Evolutionary conservation across 352 stramenopile genomes (phyloP).

Genomic region (Pythium dissotocum): DNA sequence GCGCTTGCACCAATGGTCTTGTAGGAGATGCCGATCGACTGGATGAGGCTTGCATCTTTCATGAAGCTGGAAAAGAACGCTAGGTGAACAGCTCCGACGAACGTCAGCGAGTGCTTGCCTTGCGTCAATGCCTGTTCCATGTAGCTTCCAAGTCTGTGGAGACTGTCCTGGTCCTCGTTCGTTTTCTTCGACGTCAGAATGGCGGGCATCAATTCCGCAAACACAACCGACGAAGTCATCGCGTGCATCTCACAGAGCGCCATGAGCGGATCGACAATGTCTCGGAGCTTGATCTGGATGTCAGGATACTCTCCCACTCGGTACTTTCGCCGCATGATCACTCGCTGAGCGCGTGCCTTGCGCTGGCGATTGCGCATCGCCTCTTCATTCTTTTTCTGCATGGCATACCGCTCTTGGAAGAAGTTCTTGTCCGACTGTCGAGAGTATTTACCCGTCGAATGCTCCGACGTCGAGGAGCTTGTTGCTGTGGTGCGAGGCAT

Average conservation of each 20-base stretch:
- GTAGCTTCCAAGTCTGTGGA: slow-evolving; percentile 5
- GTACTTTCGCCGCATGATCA: slow-evolving; percentile 72
- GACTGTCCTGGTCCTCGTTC: not conserved
- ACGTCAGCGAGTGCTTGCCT: slow-evolving; percentile 22
- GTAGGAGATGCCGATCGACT: slow-evolving; percentile 39
- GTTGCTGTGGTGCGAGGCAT: slow-evolving; percentile 23
- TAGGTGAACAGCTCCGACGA: slow-evolving; percentile 33
- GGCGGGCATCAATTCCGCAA: slow-evolving; percentile 32
- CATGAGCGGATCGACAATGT: slow-evolving; percentile 72
- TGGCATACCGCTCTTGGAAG: slow-evolving; percentile 65
- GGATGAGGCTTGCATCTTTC: slow-evolving; percentile 32
- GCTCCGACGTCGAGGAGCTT: not conserved
- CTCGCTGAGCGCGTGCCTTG: slow-evolving; percentile 48
- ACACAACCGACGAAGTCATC: slow-evolving; percentile 36
- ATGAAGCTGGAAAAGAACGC: slow-evolving; percentile 51
- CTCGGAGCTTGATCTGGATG: slow-evolving; percentile 72
- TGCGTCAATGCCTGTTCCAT: slow-evolving; percentile 21
- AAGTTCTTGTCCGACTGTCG: slow-evolving; percentile 38
- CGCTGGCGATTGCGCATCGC: slow-evolving; percentile 49
- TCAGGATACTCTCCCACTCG: slow-evolving; percentile 72
- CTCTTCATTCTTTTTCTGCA: slow-evolving; percentile 56
- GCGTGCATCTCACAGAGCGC: slow-evolving; percentile 54
- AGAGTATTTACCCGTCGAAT: not conserved
- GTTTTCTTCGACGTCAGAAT: slow-evolving; percentile 20
- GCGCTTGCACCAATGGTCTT: slow-evolving; percentile 51